Percentiles rank a stretch among this genome's conserved stretches.
phyloP scores from a whole-genome alignment of 345 rosid genomes.

The Microcos paniculata region DNA sequence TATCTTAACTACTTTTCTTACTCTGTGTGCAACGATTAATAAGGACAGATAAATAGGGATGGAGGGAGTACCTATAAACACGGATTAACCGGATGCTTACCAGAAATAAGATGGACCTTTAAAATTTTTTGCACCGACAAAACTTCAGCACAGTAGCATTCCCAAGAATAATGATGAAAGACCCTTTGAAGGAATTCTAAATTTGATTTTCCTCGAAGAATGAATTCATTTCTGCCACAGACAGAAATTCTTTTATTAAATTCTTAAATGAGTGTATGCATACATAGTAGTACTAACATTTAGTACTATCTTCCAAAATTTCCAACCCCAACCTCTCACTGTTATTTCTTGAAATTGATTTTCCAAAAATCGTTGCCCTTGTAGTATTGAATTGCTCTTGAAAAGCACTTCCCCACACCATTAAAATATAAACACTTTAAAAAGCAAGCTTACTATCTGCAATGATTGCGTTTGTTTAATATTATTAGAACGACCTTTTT shows the following conservation, averaged over 20 bases:
- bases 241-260: background rate
- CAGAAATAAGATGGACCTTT: background rate
- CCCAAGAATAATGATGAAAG: background rate
- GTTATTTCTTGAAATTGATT: background rate
- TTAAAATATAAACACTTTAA: background rate
- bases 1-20: too few relatives aligned
- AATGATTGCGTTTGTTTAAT: background rate
- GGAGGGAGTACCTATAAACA: too few relatives aligned
- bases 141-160: background rate
- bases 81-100: too few relatives aligned
- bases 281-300: too few relatives aligned
- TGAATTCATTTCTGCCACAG: background rate
- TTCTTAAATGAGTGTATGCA: background rate
- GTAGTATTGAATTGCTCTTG: background rate
- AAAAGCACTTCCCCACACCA: background rate
- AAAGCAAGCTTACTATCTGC: background rate
- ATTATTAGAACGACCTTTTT: background rate
- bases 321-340: background rate
- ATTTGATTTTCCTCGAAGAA: background rate
- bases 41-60: too few relatives aligned
- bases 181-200: background rate
- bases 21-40: too few relatives aligned
- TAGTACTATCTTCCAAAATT: background rate
- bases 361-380: background rate
- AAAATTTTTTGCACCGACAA: conserved; percentile 25